Evolutionary conservation across 164 flowering plant species (phyloP).

Genomic region (Piper longum): DNA sequence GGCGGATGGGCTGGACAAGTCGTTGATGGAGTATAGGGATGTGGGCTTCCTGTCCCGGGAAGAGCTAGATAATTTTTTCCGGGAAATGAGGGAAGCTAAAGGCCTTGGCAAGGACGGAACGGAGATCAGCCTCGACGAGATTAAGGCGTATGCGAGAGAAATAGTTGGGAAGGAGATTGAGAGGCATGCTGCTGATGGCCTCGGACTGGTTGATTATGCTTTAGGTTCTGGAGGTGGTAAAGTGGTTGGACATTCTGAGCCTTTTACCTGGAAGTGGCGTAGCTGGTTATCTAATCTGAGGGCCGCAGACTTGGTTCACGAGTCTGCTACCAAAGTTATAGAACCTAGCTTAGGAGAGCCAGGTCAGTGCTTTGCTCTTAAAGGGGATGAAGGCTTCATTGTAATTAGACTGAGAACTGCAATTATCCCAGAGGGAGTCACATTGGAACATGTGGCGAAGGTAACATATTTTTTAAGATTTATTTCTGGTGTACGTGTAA

Average conservation of each 20-base stretch:
- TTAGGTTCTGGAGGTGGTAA: conserved; percentile 48
- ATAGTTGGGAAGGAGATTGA: conserved; percentile 58
- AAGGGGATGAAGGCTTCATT: conserved; percentile 65
- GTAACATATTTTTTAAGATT: conserved; percentile 14
- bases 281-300: conserved; percentile 15
- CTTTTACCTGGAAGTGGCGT: conserved; percentile 19
- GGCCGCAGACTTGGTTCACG: conserved; percentile 19
- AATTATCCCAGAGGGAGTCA: conserved; percentile 67
- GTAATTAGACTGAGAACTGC: conserved; percentile 50
- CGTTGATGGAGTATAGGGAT: conserved; percentile 17
- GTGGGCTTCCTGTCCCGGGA: conserved; percentile 30
- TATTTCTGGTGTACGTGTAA: too few species aligned
- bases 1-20: conserved; percentile 19
- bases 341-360: conserved; percentile 91
- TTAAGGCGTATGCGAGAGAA: conserved; percentile 46
- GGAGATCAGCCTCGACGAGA: conserved; percentile 38
- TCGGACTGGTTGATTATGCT: conserved; percentile 78
- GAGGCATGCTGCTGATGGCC: conserved; percentile 81
- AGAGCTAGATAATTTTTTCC: conserved; percentile 35
- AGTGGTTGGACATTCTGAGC: conserved; percentile 61
- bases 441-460: conserved; percentile 85
- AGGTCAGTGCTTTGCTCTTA: conserved; percentile 73
- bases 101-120: conserved; percentile 4
- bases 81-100: conserved; percentile 25
- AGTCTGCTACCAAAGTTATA: conserved; percentile 46